Evolutionary conservation across 805 yeast genomes (phyloP).

Genomic region (Yarrowia divulgata): DNA sequence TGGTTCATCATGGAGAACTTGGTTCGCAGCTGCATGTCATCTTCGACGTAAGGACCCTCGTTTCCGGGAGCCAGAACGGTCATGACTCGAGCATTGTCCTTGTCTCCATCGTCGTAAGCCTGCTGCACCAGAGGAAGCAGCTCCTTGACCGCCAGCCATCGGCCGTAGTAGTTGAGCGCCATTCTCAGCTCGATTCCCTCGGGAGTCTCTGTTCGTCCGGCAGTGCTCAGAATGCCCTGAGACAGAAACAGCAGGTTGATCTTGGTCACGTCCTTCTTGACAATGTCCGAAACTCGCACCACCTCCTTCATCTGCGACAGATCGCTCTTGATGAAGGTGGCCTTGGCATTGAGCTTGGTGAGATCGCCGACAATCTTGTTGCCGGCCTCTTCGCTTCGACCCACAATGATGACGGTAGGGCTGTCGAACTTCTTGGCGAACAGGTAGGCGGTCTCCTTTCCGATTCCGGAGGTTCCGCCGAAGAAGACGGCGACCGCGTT

Average conservation of each 20-base stretch:
- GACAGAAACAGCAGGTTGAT: slow-evolving; percentile 44
- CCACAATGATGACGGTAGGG: slow-evolving; percentile 47
- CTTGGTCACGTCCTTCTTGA: slow-evolving; percentile 41
- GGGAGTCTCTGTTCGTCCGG: slow-evolving; percentile 50
- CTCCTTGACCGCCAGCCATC: slow-evolving; percentile 45
- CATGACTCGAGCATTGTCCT: slow-evolving; percentile 46
- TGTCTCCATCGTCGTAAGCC: slow-evolving; percentile 41
- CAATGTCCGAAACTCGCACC: slow-evolving; percentile 40
- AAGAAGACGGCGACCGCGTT: slow-evolving; percentile 42
- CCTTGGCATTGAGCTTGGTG: slow-evolving; percentile 43
- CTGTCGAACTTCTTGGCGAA: slow-evolving; percentile 44
- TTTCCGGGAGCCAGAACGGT: slow-evolving; percentile 46
- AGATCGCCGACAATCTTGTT: slow-evolving; percentile 42
- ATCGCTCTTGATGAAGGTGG: slow-evolving; percentile 44
- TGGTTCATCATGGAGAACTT: slow-evolving; percentile 41
- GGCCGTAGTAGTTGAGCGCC: slow-evolving; percentile 47
- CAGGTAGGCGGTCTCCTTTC: slow-evolving; percentile 46
- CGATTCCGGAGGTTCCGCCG: slow-evolving; percentile 49
- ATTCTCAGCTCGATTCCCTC: slow-evolving; percentile 48
- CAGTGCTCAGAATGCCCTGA: slow-evolving; percentile 45
- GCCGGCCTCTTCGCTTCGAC: slow-evolving; percentile 46
- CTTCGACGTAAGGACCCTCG: slow-evolving; percentile 42
- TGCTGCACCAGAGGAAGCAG: slow-evolving; percentile 44
- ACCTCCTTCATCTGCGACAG: slow-evolving; percentile 44
- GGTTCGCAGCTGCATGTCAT: slow-evolving; percentile 46